Evolutionary conservation across 768 basidiomycete genomes (phyloP).

Genomic region (Kwoniella sp.): DNA sequence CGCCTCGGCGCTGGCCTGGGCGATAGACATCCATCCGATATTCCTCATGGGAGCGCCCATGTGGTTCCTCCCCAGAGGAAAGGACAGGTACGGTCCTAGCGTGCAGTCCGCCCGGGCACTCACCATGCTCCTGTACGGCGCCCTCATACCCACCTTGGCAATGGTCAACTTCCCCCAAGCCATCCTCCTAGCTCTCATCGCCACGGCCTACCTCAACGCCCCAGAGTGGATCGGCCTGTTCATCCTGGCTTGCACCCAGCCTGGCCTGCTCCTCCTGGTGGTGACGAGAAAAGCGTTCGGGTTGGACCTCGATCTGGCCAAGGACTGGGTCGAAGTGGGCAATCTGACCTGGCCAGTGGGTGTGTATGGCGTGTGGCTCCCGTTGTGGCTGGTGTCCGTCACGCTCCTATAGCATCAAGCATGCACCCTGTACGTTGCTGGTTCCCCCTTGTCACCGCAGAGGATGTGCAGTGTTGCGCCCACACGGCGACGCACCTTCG

Average conservation of each 20-base stretch:
- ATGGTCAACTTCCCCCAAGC: conserved; percentile 92
- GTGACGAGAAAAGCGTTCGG: neutral
- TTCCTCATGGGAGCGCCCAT: neutral
- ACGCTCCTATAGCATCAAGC: neutral
- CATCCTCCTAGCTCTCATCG: conserved; percentile 60
- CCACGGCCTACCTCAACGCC: conserved; percentile 14
- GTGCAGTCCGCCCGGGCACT: conserved; percentile 51
- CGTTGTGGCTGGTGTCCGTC: conserved; percentile 23
- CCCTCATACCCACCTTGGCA: conserved; percentile 75
- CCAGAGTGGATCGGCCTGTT: conserved; percentile 1
- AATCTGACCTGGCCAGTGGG: conserved; percentile 31
- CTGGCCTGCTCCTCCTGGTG: conserved; percentile 3
- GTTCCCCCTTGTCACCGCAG: too few relatives aligned
- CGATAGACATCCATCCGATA: conserved; percentile 2
- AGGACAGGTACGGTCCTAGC: neutral
- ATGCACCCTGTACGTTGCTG: too few relatives aligned
- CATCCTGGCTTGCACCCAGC: conserved; percentile 1
- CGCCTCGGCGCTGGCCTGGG: conserved; percentile 14
- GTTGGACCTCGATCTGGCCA: conserved; percentile 8
- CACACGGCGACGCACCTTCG: too few relatives aligned
- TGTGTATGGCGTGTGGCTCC: conserved; percentile 29
- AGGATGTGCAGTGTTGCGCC: too few relatives aligned
- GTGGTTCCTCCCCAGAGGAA: neutral
- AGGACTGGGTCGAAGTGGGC: conserved; percentile 25
- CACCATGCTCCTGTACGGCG: conserved; percentile 77